Percentiles rank a stretch among this genome's conserved stretches.
phyloP scores from a whole-genome alignment of 1,284 basidiomycete species.

The Trametes polyzona region DNA sequence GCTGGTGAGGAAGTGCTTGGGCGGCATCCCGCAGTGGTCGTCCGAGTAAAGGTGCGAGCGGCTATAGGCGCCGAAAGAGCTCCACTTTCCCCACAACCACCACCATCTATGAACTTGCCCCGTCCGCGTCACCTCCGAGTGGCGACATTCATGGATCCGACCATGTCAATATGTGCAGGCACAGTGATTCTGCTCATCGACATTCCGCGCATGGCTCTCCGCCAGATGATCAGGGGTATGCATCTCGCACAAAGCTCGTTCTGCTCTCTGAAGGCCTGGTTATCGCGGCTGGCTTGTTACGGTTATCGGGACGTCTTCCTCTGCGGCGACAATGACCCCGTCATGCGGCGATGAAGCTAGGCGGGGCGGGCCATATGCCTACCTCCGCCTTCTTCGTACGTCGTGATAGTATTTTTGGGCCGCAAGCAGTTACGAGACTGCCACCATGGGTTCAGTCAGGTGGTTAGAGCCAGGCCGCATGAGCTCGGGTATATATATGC shows the following conservation, averaged over 20 bases:
- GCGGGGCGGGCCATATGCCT: slow-evolving; percentile 4
- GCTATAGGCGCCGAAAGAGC: slow-evolving; percentile 4
- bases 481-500: background rate
- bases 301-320: slow-evolving; percentile 8
- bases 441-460: slow-evolving; percentile 14
- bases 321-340: background rate
- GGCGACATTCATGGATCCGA: too few relatives aligned
- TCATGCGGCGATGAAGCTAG: slow-evolving; percentile 5
- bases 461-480: background rate
- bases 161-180: too few relatives aligned
- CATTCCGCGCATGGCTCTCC: too few relatives aligned
- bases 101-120: too few relatives aligned
- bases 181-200: too few relatives aligned
- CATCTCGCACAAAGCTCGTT: too few relatives aligned
- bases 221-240: too few relatives aligned
- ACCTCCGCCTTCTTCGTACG: slow-evolving; percentile 5
- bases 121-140: too few relatives aligned
- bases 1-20: slow-evolving; percentile 27
- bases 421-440: background rate
- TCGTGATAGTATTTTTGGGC: slow-evolving; percentile 19
- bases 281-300: background rate
- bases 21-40: slow-evolving; percentile 13
- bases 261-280: background rate
- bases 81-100: slow-evolving; percentile 4
- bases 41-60: background rate